Base-by-base conservation (phyloP, 2,329 filamentous ascomycete genomes). In the Ascochyta viciae-villosae region DNA sequence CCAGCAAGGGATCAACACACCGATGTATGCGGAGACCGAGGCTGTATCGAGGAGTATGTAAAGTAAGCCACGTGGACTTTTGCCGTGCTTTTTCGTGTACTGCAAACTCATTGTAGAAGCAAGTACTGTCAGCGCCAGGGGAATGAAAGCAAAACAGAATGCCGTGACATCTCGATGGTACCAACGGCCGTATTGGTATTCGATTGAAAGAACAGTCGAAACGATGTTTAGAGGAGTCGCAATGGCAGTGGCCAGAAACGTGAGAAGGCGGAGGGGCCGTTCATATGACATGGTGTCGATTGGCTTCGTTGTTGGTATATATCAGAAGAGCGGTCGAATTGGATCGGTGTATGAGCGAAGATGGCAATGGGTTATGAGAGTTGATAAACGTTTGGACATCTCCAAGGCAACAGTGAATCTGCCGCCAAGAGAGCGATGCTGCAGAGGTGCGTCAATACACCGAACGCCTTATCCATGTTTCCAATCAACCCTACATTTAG, bases 331-430 rank as follows among this genome's bases (percentile, higher is more conserved):
- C 37, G 37, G 4, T 15, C 15, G 23, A n/a, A 16, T 26, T 49
- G 33, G 13, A 24, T 43, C 12, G 23, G 7, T 35, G 33, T 45
- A 27, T 38, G 22, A 19, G 19, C 27, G 10, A 23, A 16, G 15
- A 4, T 24, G 15, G 45, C 5, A 24, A 15, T 22, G 27, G 13
- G 26, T 13, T 13, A 29, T 23, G 10, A 24, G 35, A n/a, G 40
- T 37, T 53, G 39, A 57, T 52, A 57, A 57, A 29, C 3, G 9
- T 40, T 39, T n/a, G 34, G 39, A 6, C 2, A 37, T 40, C 35
- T 27, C 40, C 44, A 41, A 57, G 54, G 54, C 54, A 57, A 53
- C 54, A 52, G 23, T 27, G n/a, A 52, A 35, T 29, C 43, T 40
- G 39, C 49, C 39, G 54, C 49, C 49, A 57, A 57, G 54, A 37